Conservation (phyloP, 345 rosid genomes). For the Eucalyptus virginea region DNA sequence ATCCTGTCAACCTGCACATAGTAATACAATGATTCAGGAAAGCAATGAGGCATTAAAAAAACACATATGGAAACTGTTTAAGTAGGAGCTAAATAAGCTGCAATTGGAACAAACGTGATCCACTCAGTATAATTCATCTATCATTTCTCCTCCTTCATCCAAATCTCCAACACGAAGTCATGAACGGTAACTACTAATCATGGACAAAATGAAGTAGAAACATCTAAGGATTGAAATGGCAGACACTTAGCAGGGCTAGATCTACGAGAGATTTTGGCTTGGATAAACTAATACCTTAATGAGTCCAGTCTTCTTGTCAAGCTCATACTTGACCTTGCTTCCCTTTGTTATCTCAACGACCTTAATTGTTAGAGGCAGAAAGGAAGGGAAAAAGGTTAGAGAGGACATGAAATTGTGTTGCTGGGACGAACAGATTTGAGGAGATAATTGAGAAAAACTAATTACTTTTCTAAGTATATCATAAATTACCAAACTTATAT, state of each 20-base stretch:
- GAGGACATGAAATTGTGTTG: neutral
- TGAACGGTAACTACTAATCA: neutral
- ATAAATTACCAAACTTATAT: neutral
- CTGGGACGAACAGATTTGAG: neutral
- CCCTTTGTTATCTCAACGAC: slow-evolving; percentile 97
- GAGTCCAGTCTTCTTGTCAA: slow-evolving; percentile 92
- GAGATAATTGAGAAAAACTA: neutral
- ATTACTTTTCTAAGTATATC: neutral
- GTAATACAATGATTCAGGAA: neutral
- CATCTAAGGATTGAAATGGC: neutral
- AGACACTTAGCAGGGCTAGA: neutral
- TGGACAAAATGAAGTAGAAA: neutral
- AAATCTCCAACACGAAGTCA: neutral
- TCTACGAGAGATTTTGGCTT: neutral
- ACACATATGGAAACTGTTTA: neutral
- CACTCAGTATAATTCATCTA: neutral
- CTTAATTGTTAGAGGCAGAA: slow-evolving; percentile 10
- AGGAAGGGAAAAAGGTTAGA: neutral
- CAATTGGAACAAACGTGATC: neutral
- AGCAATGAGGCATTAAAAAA: neutral
- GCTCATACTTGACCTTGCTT: slow-evolving; percentile 95
- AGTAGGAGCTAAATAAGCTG: neutral
- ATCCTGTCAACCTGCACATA: slow-evolving; percentile 61
- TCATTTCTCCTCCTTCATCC: neutral
- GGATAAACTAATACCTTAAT: slow-evolving; percentile 46